These are phyloP conservation scores for Piromyces sp. DNA, from an alignment of 192 early-diverging fungal genomes.

Conservation along the genomic window DNA sequence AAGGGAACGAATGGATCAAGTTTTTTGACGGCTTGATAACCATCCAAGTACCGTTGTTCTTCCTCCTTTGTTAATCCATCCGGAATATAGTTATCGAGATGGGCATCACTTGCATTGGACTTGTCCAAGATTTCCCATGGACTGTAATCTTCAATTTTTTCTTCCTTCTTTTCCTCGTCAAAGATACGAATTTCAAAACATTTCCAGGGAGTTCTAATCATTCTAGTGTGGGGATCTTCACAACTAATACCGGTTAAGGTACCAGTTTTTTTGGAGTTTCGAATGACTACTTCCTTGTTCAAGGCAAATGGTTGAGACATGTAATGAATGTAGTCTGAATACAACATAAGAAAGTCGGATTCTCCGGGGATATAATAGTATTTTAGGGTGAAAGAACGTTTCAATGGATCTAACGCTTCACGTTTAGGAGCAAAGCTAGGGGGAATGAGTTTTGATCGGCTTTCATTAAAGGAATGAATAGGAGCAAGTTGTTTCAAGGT, in stretches of 20 bases:
- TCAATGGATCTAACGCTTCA: neutral
- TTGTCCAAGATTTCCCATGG: conserved; percentile 25
- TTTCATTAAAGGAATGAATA: neutral
- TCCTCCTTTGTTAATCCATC: conserved; percentile 8
- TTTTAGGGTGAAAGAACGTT: neutral
- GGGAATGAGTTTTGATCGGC: neutral
- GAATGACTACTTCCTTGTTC: neutral
- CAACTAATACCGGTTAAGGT: neutral
- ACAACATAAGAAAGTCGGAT: neutral
- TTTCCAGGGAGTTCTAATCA: neutral
- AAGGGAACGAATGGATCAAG: conserved; percentile 31
- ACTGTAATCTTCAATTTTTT: conserved; percentile 4
- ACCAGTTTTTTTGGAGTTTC: neutral
- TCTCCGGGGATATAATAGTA: neutral
- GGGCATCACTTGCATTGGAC: conserved; percentile 8
- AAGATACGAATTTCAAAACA: neutral
- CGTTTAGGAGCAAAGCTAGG: neutral
- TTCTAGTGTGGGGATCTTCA: neutral
- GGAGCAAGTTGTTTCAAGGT: neutral
- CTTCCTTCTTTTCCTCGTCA: neutral
- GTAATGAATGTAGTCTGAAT: neutral
- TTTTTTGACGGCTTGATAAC: conserved; percentile 18
- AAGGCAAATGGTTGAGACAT: neutral
- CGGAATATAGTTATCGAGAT: neutral
- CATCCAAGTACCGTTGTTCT: conserved; percentile 15